These are phyloP conservation scores for Fusarium neocosmosporiellum DNA, from an alignment of 2,329 filamentous ascomycete species.

Conservation along the genomic window DNA sequence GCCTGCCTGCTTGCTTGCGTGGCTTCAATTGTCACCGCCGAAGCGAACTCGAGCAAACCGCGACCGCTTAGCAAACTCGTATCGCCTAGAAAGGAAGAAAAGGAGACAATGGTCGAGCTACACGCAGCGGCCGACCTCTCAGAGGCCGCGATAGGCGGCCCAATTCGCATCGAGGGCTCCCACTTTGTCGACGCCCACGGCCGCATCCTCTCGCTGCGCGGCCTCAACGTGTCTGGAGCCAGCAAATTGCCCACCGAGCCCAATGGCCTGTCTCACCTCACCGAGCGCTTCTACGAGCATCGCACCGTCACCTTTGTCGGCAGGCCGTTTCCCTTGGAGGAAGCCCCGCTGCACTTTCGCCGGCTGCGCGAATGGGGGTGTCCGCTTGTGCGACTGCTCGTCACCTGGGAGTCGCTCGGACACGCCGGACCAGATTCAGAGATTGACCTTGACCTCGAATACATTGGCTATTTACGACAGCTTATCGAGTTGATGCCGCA, in stretches of 20 bases:
- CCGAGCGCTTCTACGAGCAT: constrained; percentile 54
- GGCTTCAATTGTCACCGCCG: constrained; percentile 7
- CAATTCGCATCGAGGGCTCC: constrained; percentile 44
- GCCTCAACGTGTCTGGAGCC: constrained; percentile 55
- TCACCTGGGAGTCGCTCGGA: constrained; percentile 56
- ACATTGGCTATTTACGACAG: constrained; percentile 51
- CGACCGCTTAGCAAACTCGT: constrained; percentile 19
- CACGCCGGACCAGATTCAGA: constrained; percentile 47
- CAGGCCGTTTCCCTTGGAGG: constrained; percentile 51
- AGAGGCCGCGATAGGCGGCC: constrained; percentile 48
- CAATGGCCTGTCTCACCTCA: constrained; percentile 52
- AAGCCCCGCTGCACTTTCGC: constrained; percentile 53
- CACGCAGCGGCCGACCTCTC: constrained; percentile 50
- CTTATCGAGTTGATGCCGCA: constrained; percentile 52
- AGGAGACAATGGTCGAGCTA: constrained; percentile 28
- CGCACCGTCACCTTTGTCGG: constrained; percentile 54
- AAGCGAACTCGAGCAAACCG: constrained; percentile 1
- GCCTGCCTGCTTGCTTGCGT: constrained; percentile 19
- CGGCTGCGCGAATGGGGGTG: constrained; percentile 53
- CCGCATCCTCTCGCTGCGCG: constrained; percentile 54
- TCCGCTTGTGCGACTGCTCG: constrained; percentile 53
- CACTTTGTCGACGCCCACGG: constrained; percentile 51
- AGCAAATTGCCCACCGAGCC: constrained; percentile 54
- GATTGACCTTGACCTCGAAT: constrained; percentile 52
- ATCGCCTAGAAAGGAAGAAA: neutral